Base-by-base conservation (phyloP, 1,139 yeast genomes). In the Suhomyces panamericanus region DNA sequence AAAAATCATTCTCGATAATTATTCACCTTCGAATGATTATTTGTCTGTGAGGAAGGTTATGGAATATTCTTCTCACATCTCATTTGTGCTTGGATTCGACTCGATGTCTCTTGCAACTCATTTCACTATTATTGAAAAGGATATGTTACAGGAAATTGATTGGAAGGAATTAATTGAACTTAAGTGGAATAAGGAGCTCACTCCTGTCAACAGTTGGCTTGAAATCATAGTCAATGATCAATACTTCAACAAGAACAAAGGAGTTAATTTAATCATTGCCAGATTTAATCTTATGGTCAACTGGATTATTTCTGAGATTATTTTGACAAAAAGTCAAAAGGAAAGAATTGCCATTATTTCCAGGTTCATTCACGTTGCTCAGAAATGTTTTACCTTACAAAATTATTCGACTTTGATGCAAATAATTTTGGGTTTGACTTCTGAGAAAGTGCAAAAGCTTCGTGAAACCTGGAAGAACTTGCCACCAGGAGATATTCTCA, bases 351-450 rank as follows among this genome's bases (percentile, higher is more conserved):
- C 79, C 44, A 77, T 91, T 1, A 78, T 91, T 13, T 82, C 90
- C 16, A 71, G 95, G 53, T 88, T 88, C 57, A 87, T 93, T 47
- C 96, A 89, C 56, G 69, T 91, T 49, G 98, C 96, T 0, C 83
- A 84, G 48, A 80, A 83, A 52, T 84, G 93, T 62, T 75, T 69
- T 69, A 53, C 63, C n/a, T 61, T 85, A 46, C 97, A 90, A 61
- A 93, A 93, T 64, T 90, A 74, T 60, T 82, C 96, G 6, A 86
- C 97, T 0, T 70, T 89, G 64, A 86, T 90, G 86, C 96, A 91
- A 64, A 81, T 93, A 35, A 77, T 88, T 29, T 69, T 91, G 43
- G 97, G 96, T 0, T 72, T 93, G 53, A 84, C 87, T n/a, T 83
- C 95, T 1, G 83, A 79, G 32, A 78, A 80, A 46, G 75, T 90